Evolutionary conservation across 805 yeast genomes (phyloP).

Genomic region (Ogataea parapolymorpha): DNA sequence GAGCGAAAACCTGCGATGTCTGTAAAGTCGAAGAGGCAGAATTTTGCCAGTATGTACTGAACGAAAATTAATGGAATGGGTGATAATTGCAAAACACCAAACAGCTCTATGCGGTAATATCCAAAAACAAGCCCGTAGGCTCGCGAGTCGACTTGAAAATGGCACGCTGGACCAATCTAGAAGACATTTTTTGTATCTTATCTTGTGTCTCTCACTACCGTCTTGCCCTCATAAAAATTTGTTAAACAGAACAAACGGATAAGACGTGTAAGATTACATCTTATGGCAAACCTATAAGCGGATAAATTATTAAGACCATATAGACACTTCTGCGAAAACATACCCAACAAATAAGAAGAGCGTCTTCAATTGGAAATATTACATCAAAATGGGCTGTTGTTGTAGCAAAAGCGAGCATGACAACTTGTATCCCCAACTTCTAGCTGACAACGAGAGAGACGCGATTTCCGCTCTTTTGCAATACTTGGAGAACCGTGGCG

Average conservation of each 20-base stretch:
- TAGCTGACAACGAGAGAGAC: constrained; percentile 95
- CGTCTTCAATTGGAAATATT: background rate
- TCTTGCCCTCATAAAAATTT: constrained; percentile 18
- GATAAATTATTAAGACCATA: background rate
- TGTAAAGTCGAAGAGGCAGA: background rate
- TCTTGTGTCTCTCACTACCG: constrained; percentile 12
- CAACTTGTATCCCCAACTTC: constrained; percentile 68
- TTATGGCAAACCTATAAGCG: constrained; percentile 3
- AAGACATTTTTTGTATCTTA: constrained; percentile 1
- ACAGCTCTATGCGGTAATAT: too few species aligned
- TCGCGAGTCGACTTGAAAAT: background rate
- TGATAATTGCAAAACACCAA: too few species aligned
- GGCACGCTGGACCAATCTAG: background rate
- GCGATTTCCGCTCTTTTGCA: constrained; percentile 90
- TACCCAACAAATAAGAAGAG: background rate
- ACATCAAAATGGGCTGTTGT: constrained; percentile 46
- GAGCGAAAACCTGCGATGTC: background rate
- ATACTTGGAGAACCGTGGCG: constrained; percentile 82
- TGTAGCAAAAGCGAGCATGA: constrained; percentile 49
- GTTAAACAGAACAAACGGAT: constrained; percentile 16
- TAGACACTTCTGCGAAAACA: background rate
- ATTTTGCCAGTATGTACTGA: constrained; percentile 6
- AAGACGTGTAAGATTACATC: constrained; percentile 9
- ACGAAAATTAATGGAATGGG: background rate
- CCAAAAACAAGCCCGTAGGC: background rate